Percentiles rank a stretch among this genome's conserved stretches.
Conservation (phyloP, 805 yeast species). For the Candida maesae region DNA sequence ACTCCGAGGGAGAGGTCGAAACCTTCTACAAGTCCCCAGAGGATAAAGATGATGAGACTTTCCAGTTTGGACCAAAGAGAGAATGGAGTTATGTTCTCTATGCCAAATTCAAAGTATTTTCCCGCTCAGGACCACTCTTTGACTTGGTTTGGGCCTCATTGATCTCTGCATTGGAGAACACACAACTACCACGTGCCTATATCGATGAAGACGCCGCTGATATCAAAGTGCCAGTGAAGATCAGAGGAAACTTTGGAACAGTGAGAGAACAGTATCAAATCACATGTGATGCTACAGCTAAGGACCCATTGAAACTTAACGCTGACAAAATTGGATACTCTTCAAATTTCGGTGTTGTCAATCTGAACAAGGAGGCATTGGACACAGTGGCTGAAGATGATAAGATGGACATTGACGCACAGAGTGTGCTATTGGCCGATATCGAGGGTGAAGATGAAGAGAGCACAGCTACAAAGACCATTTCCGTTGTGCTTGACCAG, state of each 20-base stretch:
- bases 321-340: slow-evolving; percentile 36
- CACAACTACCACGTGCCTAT: slow-evolving; percentile 63
- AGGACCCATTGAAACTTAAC: slow-evolving; percentile 37
- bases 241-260: slow-evolving; percentile 47
- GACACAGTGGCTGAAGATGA: slow-evolving; percentile 29
- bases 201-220: slow-evolving; percentile 59
- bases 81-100: slow-evolving; percentile 56
- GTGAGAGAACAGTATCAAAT: slow-evolving; percentile 47
- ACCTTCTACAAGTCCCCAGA: slow-evolving; percentile 49
- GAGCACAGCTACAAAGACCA: slow-evolving; percentile 47
- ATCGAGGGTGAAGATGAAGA: slow-evolving; percentile 87
- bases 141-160: slow-evolving; percentile 74
- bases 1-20: slow-evolving; percentile 45
- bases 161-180: slow-evolving; percentile 54
- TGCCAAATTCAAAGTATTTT: slow-evolving; percentile 72
- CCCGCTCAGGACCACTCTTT: slow-evolving; percentile 77
- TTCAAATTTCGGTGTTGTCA: slow-evolving; percentile 58
- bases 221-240: slow-evolving; percentile 47
- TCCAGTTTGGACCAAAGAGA: slow-evolving; percentile 36
- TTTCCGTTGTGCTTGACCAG: slow-evolving; percentile 40
- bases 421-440: slow-evolving; percentile 58
- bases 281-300: slow-evolving; percentile 48
- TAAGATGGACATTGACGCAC: slow-evolving; percentile 31
- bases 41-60: slow-evolving; percentile 41
- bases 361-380: slow-evolving; percentile 34